A percentile compares a stretch with the other conserved stretches of the same genome.
Conservation (phyloP, 2,329 filamentous ascomycete genomes). For the Xylariaceae sp. region DNA sequence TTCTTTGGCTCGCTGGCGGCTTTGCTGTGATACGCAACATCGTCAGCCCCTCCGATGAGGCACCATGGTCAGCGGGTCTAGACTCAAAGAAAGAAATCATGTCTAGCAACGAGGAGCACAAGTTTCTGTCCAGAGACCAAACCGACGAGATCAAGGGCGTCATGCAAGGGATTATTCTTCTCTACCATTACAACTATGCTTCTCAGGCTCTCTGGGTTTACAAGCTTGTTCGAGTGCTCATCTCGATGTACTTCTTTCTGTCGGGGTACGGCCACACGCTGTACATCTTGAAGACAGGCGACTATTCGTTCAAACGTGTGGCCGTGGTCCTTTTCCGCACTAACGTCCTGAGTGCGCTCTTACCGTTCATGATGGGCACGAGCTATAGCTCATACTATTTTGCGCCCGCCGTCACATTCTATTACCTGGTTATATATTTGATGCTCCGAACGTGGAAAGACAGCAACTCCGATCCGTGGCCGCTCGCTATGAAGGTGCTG, state of each 20-base stretch:
- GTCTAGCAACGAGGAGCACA: conserved; percentile 26
- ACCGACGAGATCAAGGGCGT: conserved; percentile 63
- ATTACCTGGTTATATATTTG: conserved; percentile 54
- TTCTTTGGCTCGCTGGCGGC: conserved; percentile 27
- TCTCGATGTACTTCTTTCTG: conserved; percentile 57
- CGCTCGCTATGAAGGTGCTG: conserved; percentile 44
- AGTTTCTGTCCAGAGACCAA: conserved; percentile 49
- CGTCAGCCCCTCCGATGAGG: conserved; percentile 8
- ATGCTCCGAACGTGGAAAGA: conserved; percentile 42
- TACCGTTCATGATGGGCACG: conserved; percentile 53
- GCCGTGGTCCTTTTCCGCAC: conserved; percentile 49
- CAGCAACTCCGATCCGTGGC: conserved; percentile 39
- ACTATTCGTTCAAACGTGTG: conserved; percentile 52
- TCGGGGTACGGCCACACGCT: conserved; percentile 57
- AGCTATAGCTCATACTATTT: conserved; percentile 56
- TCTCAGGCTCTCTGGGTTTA: conserved; percentile 48
- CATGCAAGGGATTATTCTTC: conserved; percentile 52
- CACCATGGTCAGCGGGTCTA: conserved; percentile 10
- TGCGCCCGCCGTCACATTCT: conserved; percentile 54
- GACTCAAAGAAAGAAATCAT: conserved; percentile 15
- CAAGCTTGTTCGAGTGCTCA: conserved; percentile 48
- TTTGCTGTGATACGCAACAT: conserved; percentile 16
- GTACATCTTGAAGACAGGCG: conserved; percentile 51
- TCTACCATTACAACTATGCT: conserved; percentile 55
- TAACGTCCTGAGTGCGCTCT: conserved; percentile 49